These are phyloP conservation scores for Dictyostelium citrinum DNA, from an alignment of 78 protist genomes.

Conservation along the genomic window DNA sequence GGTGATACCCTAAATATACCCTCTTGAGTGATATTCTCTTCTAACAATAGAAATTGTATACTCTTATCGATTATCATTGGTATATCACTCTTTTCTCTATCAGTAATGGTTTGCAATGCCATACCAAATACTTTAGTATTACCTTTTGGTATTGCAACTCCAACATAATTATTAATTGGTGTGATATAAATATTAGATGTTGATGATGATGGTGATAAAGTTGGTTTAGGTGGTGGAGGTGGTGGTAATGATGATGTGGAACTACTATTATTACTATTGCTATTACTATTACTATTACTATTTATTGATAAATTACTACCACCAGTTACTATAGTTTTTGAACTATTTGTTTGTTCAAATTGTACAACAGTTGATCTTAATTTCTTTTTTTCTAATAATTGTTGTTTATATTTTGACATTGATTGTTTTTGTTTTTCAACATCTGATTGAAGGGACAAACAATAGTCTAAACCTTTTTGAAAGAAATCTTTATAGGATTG, in stretches of 20 bases:
- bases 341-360: conserved; percentile 1
- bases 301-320: too few relatives aligned
- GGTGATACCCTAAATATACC: conserved; percentile 66
- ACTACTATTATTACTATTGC: background rate
- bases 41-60: background rate
- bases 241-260: background rate
- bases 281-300: too few relatives aligned
- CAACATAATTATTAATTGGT: background rate
- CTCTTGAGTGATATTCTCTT: background rate
- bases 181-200: background rate
- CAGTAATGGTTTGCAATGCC: background rate
- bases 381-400: conserved; percentile 1
- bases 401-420: background rate
- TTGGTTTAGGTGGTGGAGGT: background rate
- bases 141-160: background rate
- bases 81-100: conserved; percentile 7
- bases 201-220: background rate
- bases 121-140: conserved; percentile 40
- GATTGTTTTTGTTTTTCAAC: conserved; percentile 11
- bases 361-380: background rate
- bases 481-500: conserved; percentile 15
- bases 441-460: background rate
- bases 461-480: background rate
- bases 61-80: conserved; percentile 28
- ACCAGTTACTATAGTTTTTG: background rate